Evolutionary conservation across 352 stramenopile genomes (phyloP), one percentile per base, ranked within the genome.

Genomic region (Salisapilia sapeloensis): DNA sequence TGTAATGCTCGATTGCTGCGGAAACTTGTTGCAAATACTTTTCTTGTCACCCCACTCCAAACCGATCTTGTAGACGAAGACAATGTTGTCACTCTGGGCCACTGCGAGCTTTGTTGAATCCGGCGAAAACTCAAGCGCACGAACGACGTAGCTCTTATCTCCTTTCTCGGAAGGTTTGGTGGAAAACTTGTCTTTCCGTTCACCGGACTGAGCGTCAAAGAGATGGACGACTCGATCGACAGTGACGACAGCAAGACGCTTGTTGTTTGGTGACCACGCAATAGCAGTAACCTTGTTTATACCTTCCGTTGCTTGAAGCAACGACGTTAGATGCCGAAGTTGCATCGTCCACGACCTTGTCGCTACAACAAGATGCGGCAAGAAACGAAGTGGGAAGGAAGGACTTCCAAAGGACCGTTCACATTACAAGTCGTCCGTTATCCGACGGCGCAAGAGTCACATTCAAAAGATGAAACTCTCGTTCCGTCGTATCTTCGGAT

Each of bases 31-130:
- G 58, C 86, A 95, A 28, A 97, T 96, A 50, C 63, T 92, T 50
- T 97, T 97, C 53, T 96, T 96, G 49, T 96, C 87, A 10, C 75
- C 75, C 79, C 81, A 96, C 20, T 95, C 85, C 16, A 92, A 38
- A 0, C 87, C 80, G 29, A 96, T 80, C 55, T 96, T 96, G 60
- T 97, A 97, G 33, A 97, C 86, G 47, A 96, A 97, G 4, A 97
- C 78, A 38, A 97, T 96, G 55, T 95, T 96, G 62, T 97, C 89
- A 46, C 64, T 93, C 56, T 97, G 90, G 1, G 89, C 90, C n/a
- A 97, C 74, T 16, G 90, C 89, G 20, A 97, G 76, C 49, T 94
- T 95, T 48, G 74, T 77, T 24, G 74, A 93, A 43, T 97, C 81
- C 16, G 89, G 86, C 14, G 79, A 94, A 49, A 96, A 97, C 40